These are phyloP conservation scores for Orbilia javanica DNA, from an alignment of 2,329 filamentous ascomycete genomes.

Conservation along the genomic window DNA sequence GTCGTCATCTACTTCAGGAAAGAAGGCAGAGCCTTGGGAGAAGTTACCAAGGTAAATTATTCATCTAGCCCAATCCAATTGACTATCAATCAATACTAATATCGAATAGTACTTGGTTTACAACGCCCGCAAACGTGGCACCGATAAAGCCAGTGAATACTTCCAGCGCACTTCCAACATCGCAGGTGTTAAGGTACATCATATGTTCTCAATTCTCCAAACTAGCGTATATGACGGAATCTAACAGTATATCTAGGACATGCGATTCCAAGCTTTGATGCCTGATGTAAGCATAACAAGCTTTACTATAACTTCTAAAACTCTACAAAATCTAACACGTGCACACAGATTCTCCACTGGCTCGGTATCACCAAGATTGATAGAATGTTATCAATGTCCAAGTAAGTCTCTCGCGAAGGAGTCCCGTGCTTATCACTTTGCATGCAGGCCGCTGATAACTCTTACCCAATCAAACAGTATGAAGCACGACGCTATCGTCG, in stretches of 20 bases:
- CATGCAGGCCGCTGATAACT: slow-evolving; percentile 24
- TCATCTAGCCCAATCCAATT: background rate
- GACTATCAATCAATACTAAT: background rate
- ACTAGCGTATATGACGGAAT: slow-evolving; percentile 46
- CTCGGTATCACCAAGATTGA: slow-evolving; percentile 98
- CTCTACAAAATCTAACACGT: slow-evolving; percentile 18
- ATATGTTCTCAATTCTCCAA: slow-evolving; percentile 9
- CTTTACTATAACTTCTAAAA: background rate
- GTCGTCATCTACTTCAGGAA: slow-evolving; percentile 99
- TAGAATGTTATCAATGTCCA: slow-evolving; percentile 97
- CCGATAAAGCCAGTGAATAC: slow-evolving; percentile 87
- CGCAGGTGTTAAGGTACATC: slow-evolving; percentile 84
- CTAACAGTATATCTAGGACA: slow-evolving; percentile 68
- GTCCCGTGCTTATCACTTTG: slow-evolving; percentile 60
- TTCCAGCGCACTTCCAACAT: slow-evolving; percentile 94
- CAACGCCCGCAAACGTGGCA: slow-evolving; percentile 83
- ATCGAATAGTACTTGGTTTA: slow-evolving; percentile 70
- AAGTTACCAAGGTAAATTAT: slow-evolving; percentile 85
- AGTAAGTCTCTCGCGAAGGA: slow-evolving; percentile 70
- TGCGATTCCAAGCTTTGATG: slow-evolving; percentile 99
- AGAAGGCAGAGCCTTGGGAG: slow-evolving; percentile 91
- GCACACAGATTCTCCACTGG: slow-evolving; percentile 83
- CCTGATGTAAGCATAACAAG: slow-evolving; percentile 72
- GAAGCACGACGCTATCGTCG: slow-evolving; percentile 90
- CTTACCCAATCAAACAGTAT: slow-evolving; percentile 71